A percentile compares a stretch with the other conserved stretches of the same genome.
phyloP scores from a whole-genome alignment of 2,329 filamentous ascomycete species.

The Aspergillus vadensis region DNA sequence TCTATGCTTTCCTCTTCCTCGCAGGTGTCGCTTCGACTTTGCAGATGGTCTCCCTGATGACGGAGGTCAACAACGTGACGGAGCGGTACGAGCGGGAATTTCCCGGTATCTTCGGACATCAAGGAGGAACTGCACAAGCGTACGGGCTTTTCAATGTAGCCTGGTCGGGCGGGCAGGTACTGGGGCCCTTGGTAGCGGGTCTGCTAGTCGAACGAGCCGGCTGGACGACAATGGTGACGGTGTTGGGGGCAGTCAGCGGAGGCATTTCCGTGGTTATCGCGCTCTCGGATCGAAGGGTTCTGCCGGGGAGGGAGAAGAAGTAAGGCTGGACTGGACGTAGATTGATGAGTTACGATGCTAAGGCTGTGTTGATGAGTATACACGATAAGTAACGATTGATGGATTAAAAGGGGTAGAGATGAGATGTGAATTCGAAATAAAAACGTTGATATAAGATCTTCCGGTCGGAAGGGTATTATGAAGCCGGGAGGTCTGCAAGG shows the following conservation, averaged over 20 bases:
- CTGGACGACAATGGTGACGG: conserved; percentile 57
- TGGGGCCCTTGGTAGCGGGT: conserved; percentile 56
- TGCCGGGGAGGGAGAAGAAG: background rate
- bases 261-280: conserved; percentile 50
- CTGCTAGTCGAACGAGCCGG: conserved; percentile 49
- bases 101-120: conserved; percentile 54
- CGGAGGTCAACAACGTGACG: conserved; percentile 64
- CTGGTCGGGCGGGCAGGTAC: conserved; percentile 54
- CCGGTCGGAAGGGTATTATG: background rate
- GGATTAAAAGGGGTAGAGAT: background rate
- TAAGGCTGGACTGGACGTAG: background rate
- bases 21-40: conserved; percentile 61
- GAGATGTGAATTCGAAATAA: background rate
- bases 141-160: conserved; percentile 60
- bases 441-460: background rate
- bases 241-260: conserved; percentile 52
- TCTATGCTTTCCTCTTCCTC: conserved; percentile 63
- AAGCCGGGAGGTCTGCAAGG: background rate
- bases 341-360: background rate
- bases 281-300: conserved; percentile 7
- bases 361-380: background rate
- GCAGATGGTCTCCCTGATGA: conserved; percentile 66
- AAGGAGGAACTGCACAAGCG: conserved; percentile 60
- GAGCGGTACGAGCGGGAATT: conserved; percentile 55
- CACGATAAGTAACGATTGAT: background rate